Conservation (phyloP, 768 basidiomycete species). For the Favolaschia claudopus region DNA sequence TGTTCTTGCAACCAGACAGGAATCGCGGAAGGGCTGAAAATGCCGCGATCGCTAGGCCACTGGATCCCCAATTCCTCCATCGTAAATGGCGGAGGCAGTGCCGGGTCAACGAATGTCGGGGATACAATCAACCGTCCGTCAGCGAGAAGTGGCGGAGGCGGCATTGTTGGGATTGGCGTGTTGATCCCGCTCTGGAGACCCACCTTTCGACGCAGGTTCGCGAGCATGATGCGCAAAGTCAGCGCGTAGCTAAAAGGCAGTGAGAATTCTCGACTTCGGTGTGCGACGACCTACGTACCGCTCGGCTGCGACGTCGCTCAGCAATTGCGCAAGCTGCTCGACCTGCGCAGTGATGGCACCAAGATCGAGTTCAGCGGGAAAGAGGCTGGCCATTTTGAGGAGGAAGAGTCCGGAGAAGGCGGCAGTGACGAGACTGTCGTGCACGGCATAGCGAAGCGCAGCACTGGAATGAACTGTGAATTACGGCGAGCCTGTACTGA, state of each 20-base stretch:
- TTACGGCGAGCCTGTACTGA: background rate
- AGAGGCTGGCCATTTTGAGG: constrained; percentile 93
- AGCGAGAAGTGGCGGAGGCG: constrained; percentile 52
- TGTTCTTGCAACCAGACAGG: constrained; percentile 95
- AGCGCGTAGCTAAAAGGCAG: constrained; percentile 78
- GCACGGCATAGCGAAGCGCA: constrained; percentile 91
- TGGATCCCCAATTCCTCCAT: constrained; percentile 87
- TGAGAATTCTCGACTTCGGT: too few species aligned
- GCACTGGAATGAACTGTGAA: constrained; percentile 55
- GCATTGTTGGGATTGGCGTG: constrained; percentile 58
- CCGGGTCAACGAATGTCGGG: constrained; percentile 61
- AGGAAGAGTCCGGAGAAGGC: constrained; percentile 92
- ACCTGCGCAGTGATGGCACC: constrained; percentile 81
- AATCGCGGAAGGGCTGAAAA: constrained; percentile 81
- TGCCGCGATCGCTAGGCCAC: constrained; percentile 69
- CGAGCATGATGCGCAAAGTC: constrained; percentile 92
- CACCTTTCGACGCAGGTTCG: constrained; percentile 88
- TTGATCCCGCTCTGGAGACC: constrained; percentile 63
- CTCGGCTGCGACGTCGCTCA: constrained; percentile 94
- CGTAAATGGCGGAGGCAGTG: constrained; percentile 70
- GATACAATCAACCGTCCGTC: constrained; percentile 69
- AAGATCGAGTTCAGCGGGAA: constrained; percentile 85
- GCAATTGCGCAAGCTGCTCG: constrained; percentile 87
- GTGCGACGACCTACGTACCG: constrained; percentile 52
- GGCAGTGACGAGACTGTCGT: constrained; percentile 90